A percentile compares a stretch with the other conserved stretches of the same genome.
Evolutionary conservation across 2,329 filamentous ascomycete genomes (phyloP).

Genomic region (Stachybotrys elegans): DNA sequence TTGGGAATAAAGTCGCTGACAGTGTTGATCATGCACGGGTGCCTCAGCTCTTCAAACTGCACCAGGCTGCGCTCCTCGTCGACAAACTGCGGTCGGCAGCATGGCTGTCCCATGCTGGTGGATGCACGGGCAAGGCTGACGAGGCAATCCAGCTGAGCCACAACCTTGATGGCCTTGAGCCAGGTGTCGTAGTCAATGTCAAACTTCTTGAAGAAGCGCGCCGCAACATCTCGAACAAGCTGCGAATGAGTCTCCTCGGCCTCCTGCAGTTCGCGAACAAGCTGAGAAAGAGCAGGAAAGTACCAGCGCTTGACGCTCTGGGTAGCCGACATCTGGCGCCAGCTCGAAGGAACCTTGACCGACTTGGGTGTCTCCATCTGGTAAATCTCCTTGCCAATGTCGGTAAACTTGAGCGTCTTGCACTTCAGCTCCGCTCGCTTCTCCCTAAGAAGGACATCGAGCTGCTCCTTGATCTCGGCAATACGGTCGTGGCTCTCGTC

Average conservation of each 20-base stretch:
- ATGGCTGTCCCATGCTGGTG: constrained; percentile 74
- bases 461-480: constrained; percentile 65
- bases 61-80: constrained; percentile 79
- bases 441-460: constrained; percentile 66
- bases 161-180: constrained; percentile 83
- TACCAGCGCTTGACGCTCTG: constrained; percentile 90
- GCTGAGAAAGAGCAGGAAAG: constrained; percentile 72
- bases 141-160: constrained; percentile 90
- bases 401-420: constrained; percentile 66
- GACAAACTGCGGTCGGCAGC: constrained; percentile 83
- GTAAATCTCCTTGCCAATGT: constrained; percentile 95
- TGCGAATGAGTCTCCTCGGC: constrained; percentile 91
- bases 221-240: constrained; percentile 79
- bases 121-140: constrained; percentile 91
- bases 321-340: constrained; percentile 96
- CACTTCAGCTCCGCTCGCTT: constrained; percentile 72
- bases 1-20: constrained; percentile 97
- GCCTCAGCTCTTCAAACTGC: constrained; percentile 88
- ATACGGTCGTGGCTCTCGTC: constrained; percentile 77
- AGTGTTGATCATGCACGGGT: constrained; percentile 88
- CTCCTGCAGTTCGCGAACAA: constrained; percentile 87
- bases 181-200: constrained; percentile 81
- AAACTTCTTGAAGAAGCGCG: constrained; percentile 80
- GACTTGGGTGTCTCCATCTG: constrained; percentile 86
- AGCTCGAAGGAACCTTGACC: constrained; percentile 78